phyloP scores from a whole-genome alignment of 805 yeast species.

The Saccharomycopsis schoenii region DNA sequence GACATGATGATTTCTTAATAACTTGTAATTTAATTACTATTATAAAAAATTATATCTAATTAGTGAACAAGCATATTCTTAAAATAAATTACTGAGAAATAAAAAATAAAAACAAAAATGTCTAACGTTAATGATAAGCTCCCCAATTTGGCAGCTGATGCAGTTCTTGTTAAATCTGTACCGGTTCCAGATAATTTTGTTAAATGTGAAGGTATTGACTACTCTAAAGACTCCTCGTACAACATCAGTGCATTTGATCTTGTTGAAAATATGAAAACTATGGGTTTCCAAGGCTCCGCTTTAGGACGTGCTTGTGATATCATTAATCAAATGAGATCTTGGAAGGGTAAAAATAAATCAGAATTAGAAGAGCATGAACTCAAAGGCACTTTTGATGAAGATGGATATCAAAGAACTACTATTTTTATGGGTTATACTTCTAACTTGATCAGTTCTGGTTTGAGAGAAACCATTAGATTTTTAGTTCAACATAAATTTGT shows the following conservation, averaged over 20 bases:
- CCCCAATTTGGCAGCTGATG: slow-evolving; percentile 79
- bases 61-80: too few relatives aligned
- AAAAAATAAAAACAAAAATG: not conserved
- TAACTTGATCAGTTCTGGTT: slow-evolving; percentile 87
- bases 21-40: too few relatives aligned
- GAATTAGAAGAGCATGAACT: slow-evolving; percentile 56
- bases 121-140: slow-evolving; percentile 18
- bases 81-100: too few relatives aligned
- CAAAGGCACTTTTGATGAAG: slow-evolving; percentile 68
- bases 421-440: slow-evolving; percentile 95
- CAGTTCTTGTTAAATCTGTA: slow-evolving; percentile 77
- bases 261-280: slow-evolving; percentile 72
- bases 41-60: too few relatives aligned
- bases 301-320: slow-evolving; percentile 85
- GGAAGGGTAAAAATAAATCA: slow-evolving; percentile 79
- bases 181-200: slow-evolving; percentile 77
- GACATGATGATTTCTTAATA: too few relatives aligned
- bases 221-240: slow-evolving; percentile 64
- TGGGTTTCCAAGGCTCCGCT: slow-evolving; percentile 96
- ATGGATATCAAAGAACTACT: slow-evolving; percentile 76
- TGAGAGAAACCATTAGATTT: slow-evolving; percentile 81
- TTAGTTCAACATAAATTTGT: slow-evolving; percentile 92
- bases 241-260: slow-evolving; percentile 75
- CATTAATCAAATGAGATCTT: slow-evolving; percentile 80
- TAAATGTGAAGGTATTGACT: slow-evolving; percentile 82